Base-by-base conservation (phyloP, 176 grass and related monocot species). In the Hsuehochloa calcarea region DNA sequence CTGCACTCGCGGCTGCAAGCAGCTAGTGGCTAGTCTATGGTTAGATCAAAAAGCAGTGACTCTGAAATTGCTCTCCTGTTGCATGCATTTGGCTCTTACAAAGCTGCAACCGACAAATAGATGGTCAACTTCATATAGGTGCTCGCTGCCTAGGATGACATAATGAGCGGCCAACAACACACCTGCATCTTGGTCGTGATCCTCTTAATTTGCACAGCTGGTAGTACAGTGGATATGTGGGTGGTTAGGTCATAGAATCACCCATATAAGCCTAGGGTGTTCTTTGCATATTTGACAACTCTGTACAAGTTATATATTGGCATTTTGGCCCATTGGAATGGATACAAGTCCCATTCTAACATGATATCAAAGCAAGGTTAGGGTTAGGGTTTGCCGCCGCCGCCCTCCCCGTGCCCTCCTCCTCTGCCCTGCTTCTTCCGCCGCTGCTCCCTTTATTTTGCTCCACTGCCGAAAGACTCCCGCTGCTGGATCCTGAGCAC, bases 71-170 rank as follows among this genome's bases (percentile, higher is more conserved):
- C 69, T 87, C 34, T 84, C 73, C 74, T 80, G 68, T 74, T 75
- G 89, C 14, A 80, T 87, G 80, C 89, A 87, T 91, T 84, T 84
- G 65, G 64, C 31, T 84, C 61, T 75, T 10, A 41, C 50, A 80
- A 61, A 51, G 17, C 19, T 49, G 75, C 67, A 61, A 83, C 63
- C 61, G 84, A 54, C 70, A 87, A 62, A 80, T 54, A 44, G 75
- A 84, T 80, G 75, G 89, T 91, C 89, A 91, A 87, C 85, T 91
- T 74, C 69, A 50, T 11, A 62, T 35, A 91, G 80, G 89, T 91
- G 89, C 75, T 84, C 43, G 40, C 69, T 64, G 89, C 85, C 85
- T 91, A 80, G 85, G 85, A 91, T 84, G 75, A 91, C 89, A 91
- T 75, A 80, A 87, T 80, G 89, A 91, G 68, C 69, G 89, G 89